Percentiles rank a stretch among this genome's conserved stretches.
These are phyloP conservation scores for Arthrobotrys pseudoclavata DNA, from an alignment of 2,329 filamentous ascomycete genomes.

Conservation along the genomic window DNA sequence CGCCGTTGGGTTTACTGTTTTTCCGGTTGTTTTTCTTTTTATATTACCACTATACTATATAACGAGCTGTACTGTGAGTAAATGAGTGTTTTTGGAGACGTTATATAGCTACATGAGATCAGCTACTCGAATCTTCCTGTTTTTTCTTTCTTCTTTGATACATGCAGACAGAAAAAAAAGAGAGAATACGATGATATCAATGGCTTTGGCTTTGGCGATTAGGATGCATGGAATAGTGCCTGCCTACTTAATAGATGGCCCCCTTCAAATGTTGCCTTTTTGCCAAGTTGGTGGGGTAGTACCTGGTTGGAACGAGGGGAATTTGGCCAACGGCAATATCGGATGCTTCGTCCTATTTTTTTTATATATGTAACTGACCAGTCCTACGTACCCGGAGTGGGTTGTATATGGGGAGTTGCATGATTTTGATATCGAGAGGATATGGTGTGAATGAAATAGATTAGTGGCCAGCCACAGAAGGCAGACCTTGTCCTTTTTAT, in stretches of 20 bases:
- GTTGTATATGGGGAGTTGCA: neutral
- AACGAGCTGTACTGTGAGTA: constrained; percentile 6
- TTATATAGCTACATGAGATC: constrained; percentile 18
- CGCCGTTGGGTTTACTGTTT: constrained; percentile 5
- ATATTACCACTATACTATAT: constrained; percentile 21
- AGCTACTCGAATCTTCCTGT: neutral
- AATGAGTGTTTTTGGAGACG: neutral
- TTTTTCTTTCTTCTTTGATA: constrained; percentile 4
- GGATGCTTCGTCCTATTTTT: no score
- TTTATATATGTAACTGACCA: no score
- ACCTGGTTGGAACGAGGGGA: no score
- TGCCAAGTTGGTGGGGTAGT: no score
- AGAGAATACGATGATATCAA: constrained; percentile 33
- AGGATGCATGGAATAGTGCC: neutral
- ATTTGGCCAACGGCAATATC: no score
- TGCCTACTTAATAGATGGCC: neutral
- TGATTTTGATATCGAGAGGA: constrained; percentile 1
- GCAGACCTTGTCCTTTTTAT: no score
- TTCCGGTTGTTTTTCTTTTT: neutral
- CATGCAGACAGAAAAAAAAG: neutral
- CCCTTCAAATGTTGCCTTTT: neutral
- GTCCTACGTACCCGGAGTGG: neutral
- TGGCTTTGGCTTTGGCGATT: neutral
- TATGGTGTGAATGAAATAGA: neutral
- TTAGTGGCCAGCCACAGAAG: no score